phyloP scores from a whole-genome alignment of 306 rosid species.

The Quercus variabilis region DNA sequence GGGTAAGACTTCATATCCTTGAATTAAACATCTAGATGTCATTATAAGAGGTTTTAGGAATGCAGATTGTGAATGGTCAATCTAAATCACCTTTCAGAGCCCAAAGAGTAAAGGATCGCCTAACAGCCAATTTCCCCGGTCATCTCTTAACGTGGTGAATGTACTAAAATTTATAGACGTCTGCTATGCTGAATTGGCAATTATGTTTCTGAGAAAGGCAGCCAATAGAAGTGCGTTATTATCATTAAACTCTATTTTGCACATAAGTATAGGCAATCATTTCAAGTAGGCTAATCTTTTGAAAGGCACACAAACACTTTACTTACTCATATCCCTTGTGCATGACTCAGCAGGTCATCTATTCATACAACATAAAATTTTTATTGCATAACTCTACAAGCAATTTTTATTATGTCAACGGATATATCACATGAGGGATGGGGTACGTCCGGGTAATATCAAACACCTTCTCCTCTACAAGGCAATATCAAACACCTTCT shows the following conservation, averaged over 20 bases:
- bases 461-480: no score
- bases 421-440: no score
- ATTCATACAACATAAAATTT: not conserved
- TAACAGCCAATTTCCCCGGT: no score
- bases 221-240: no score
- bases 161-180: no score
- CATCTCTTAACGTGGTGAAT: no score
- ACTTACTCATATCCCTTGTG: not conserved
- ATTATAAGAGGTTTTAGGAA: not conserved
- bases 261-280: not conserved
- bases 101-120: no score
- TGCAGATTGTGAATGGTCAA: not conserved
- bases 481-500: no score
- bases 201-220: no score
- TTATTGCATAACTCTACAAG: not conserved
- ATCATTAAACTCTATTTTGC: not conserved
- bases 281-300: not conserved
- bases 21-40: not conserved
- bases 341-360: not conserved
- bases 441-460: no score
- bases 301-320: no score
- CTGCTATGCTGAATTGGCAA: no score
- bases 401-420: not conserved
- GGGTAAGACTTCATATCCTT: not conserved
- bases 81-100: not conserved